Evolutionary conservation across 768 basidiomycete species (phyloP).

Genomic region (Phallus indusiatus): DNA sequence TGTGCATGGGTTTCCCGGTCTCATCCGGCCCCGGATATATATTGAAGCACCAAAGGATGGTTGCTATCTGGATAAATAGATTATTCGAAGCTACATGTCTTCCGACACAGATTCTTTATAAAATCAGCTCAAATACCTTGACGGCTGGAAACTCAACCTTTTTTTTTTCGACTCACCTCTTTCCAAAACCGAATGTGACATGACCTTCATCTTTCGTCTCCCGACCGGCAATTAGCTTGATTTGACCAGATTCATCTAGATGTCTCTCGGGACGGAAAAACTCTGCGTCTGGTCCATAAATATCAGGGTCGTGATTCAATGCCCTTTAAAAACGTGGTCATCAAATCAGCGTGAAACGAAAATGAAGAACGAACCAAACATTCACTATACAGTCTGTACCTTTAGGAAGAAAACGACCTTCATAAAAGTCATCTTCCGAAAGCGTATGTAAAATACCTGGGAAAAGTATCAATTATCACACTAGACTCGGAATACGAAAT

Average conservation of each 20-base stretch:
- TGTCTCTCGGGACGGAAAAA: conserved; percentile 12
- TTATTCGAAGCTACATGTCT: conserved; percentile 40
- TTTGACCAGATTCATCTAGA: conserved; percentile 11
- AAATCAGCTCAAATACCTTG: not conserved
- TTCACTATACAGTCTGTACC: conserved; percentile 26
- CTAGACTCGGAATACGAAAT: not conserved
- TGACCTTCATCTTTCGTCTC: not conserved
- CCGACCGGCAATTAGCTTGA: not conserved
- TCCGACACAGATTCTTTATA: conserved; percentile 39
- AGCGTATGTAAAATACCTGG: conserved; percentile 34
- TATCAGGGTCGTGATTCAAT: not conserved
- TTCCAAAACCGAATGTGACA: conserved; percentile 1
- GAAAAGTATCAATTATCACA: not conserved
- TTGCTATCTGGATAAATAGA: conserved; percentile 37
- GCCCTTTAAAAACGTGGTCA: conserved; percentile 1
- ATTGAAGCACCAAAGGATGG: conserved; percentile 36
- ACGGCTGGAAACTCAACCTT: too few relatives aligned
- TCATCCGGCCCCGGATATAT: conserved; percentile 33
- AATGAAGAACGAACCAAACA: conserved; percentile 17
- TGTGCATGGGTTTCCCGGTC: conserved; percentile 28
- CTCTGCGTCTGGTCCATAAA: conserved; percentile 7
- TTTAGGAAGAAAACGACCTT: conserved; percentile 28
- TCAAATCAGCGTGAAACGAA: not conserved
- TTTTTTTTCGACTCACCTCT: not conserved
- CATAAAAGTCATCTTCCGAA: conserved; percentile 26